Conservation (phyloP, 2,329 filamentous ascomycete species). For the Chaetomiaceae sp. region DNA sequence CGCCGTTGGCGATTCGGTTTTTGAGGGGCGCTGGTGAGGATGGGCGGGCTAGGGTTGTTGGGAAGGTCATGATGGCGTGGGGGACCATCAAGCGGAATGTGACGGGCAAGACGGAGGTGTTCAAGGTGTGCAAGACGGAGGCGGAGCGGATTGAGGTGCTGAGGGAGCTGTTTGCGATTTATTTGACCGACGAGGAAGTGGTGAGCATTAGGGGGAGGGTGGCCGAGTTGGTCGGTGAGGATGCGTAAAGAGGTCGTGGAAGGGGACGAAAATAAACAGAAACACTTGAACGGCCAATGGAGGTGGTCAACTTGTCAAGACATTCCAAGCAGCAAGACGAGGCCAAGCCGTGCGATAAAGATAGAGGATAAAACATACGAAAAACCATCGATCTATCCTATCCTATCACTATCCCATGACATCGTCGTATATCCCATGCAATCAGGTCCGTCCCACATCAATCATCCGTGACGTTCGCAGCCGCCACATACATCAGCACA, state of each 20-base stretch:
- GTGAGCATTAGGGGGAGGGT: slow-evolving; percentile 44
- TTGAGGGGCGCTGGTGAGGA: slow-evolving; percentile 38
- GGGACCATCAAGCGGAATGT: slow-evolving; percentile 50
- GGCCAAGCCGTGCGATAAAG: no score
- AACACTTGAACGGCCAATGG: no score
- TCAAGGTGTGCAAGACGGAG: slow-evolving; percentile 46
- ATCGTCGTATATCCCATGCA: slow-evolving; percentile 4
- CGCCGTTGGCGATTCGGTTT: slow-evolving; percentile 50
- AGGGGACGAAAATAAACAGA: no score
- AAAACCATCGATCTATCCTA: slow-evolving; percentile 6
- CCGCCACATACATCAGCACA: neutral
- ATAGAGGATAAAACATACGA: neutral
- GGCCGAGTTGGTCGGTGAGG: slow-evolving; percentile 37
- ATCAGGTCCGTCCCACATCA: slow-evolving; percentile 7
- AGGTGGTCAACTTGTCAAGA: neutral
- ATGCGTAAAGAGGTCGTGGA: neutral
- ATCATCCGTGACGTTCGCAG: slow-evolving; percentile 6
- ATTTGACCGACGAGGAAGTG: slow-evolving; percentile 45
- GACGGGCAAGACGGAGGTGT: slow-evolving; percentile 43
- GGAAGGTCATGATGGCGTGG: slow-evolving; percentile 49
- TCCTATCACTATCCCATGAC: neutral
- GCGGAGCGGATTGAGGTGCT: slow-evolving; percentile 48
- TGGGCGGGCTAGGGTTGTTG: slow-evolving; percentile 39
- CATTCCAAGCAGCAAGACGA: neutral
- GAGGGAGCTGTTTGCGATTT: slow-evolving; percentile 48